A percentile compares a stretch with the other conserved stretches of the same genome.
phyloP scores from a whole-genome alignment of 1,284 basidiomycete species.

The Leucoagaricus sp. region DNA sequence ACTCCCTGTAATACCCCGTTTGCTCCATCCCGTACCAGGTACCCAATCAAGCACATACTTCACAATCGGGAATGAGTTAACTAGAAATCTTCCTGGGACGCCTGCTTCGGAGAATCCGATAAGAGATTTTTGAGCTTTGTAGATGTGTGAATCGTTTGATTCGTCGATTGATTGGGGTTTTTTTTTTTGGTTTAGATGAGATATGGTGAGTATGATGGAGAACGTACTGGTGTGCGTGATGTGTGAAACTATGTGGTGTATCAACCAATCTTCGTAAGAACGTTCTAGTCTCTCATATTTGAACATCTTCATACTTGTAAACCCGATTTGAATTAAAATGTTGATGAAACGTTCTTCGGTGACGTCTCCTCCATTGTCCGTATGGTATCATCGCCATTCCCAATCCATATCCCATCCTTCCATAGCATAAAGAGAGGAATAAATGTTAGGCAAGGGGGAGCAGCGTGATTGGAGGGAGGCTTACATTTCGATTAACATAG shows the following conservation, averaged over 20 bases:
- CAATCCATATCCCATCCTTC: conserved; percentile 31
- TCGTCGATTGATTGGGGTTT: conserved; percentile 36
- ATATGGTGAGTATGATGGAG: not conserved
- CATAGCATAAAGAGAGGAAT: too few species aligned
- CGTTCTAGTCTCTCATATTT: conserved; percentile 11
- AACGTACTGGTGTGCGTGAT: conserved; percentile 8
- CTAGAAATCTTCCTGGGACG: conserved; percentile 22
- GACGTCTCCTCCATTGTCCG: conserved; percentile 28
- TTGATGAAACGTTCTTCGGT: conserved; percentile 31
- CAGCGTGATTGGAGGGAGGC: too few species aligned
- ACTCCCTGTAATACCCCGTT: conserved; percentile 17
- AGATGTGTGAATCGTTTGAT: conserved; percentile 23
- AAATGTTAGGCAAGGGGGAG: not conserved
- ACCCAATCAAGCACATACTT: conserved; percentile 31
- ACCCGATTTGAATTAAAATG: conserved; percentile 24
- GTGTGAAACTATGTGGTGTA: conserved; percentile 9
- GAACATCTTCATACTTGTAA: conserved; percentile 22
- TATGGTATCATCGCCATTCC: conserved; percentile 27
- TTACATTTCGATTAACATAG: conserved; percentile 30
- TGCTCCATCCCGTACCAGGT: conserved; percentile 30
- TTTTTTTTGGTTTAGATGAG: not conserved
- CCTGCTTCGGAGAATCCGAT: conserved; percentile 19
- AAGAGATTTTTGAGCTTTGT: conserved; percentile 19
- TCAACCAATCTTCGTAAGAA: conserved; percentile 7
- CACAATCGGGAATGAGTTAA: conserved; percentile 22